Conservation (phyloP, 257 asterid genomes). For the Solanum ahanhuiri region DNA sequence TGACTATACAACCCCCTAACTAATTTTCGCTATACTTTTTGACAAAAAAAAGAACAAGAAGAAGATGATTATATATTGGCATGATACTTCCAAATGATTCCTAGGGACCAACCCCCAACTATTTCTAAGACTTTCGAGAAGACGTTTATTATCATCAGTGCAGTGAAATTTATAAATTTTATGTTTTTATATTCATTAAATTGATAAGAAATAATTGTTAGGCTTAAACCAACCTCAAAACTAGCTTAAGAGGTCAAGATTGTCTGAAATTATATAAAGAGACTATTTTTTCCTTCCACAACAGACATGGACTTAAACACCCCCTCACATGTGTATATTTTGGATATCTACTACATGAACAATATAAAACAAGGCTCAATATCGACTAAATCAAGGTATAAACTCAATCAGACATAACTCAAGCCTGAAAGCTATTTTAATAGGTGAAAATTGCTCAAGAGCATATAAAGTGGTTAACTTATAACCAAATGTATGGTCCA, state of each 20-base stretch:
- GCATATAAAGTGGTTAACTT: neutral
- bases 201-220: neutral
- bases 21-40: neutral
- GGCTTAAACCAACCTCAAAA: neutral
- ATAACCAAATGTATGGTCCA: neutral
- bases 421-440: neutral
- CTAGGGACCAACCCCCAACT: neutral
- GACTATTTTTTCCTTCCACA: neutral
- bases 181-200: neutral
- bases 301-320: neutral
- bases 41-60: neutral
- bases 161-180: neutral
- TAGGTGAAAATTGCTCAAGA: neutral
- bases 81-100: neutral
- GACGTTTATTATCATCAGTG: neutral
- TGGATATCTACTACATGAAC: neutral
- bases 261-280: neutral
- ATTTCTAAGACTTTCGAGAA: neutral
- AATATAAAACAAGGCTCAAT: neutral
- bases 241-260: neutral
- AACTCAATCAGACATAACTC: neutral
- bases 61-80: neutral
- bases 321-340: too few species aligned
- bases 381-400: neutral
- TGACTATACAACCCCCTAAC: neutral